Percentiles rank a stretch among this genome's conserved stretches.
Evolutionary conservation across 805 yeast species (phyloP).

Genomic region (Wickerhamiella azyma): DNA sequence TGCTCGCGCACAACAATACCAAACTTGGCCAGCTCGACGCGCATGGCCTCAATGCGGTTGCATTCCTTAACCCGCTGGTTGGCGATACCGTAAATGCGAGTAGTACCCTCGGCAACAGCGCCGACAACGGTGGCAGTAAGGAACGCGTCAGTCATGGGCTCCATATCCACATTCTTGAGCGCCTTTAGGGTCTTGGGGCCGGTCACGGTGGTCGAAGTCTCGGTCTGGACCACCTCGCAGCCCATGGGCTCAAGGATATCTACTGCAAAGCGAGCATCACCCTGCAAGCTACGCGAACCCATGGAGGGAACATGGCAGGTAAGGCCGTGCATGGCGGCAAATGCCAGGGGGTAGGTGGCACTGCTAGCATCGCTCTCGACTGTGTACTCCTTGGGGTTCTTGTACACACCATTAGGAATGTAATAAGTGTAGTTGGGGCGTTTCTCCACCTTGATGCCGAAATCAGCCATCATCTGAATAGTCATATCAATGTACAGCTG

Average conservation of each 20-base stretch:
- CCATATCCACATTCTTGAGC: conserved; percentile 78
- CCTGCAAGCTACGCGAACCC: conserved; percentile 84
- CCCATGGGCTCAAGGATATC: conserved; percentile 95
- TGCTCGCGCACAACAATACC: conserved; percentile 78
- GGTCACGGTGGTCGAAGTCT: conserved; percentile 75
- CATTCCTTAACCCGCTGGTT: conserved; percentile 97
- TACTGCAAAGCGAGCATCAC: conserved; percentile 91
- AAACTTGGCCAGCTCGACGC: conserved; percentile 70
- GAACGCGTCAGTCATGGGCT: conserved; percentile 99
- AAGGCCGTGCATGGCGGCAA: conserved; percentile 92
- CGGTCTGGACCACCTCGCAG: conserved; percentile 71
- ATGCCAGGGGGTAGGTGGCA: conserved; percentile 94
- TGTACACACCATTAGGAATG: conserved; percentile 73
- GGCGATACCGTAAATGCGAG: conserved; percentile 88
- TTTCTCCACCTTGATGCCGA: conserved; percentile 65
- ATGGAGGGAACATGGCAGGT: conserved; percentile 88
- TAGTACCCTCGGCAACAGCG: conserved; percentile 65
- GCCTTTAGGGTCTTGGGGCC: conserved; percentile 77
- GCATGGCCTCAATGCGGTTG: conserved; percentile 92
- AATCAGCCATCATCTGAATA: conserved; percentile 80
- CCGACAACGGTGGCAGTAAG: conserved; percentile 94
- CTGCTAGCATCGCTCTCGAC: conserved; percentile 96
- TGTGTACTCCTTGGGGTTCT: conserved; percentile 71
- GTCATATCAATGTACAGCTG: conserved; percentile 96
- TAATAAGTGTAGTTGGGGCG: conserved; percentile 75